Evolutionary conservation across 345 rosid species (phyloP), one percentile per base, ranked within the genome.

Genomic region (Pelargonium nanum): DNA sequence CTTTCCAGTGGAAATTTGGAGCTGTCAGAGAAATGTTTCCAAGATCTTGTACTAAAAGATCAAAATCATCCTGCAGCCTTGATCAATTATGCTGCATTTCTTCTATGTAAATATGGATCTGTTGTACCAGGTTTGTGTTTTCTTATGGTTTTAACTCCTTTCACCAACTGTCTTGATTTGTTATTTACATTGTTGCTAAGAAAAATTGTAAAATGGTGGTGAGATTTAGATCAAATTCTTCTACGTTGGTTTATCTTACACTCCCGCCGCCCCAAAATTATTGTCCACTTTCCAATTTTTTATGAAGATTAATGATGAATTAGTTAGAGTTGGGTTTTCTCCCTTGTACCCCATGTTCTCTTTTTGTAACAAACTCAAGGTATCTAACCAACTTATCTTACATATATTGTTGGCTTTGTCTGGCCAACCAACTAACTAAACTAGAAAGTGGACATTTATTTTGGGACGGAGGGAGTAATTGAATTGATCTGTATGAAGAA

Each of bases 1-100:
- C 69, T 52, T 74, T 73, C 68, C 85, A 89, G 99, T 61, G 96
- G 97, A 64, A 77, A 84, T 71, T 61, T 87, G 80, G 95, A 85
- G 70, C 84, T 78, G 53, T 77, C 99, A 65, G 88, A 83, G 59
- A 89, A 83, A 71, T 93, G 94, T 69, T 83, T 93, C 64, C 91
- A 89, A 79, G 94, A 87, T 64, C 61, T 93, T 81, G 71, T 89
- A 55, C 77, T 87, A 55, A 85, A 79, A 76, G 99, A 93, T 74
- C 97, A 89, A 74, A 85, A 83, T 55, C 99, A 93, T 78, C 99
- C 99, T 53, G 83, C 96, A 26, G 88, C 97, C 24, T 76, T 89
- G 53, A 68, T 84, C 64, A 87, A 93, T 65, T 93, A 87, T 77
- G 96, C 97, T 53, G 88, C 87, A 1, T 63, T 80, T 76, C 88